phyloP scores from a whole-genome alignment of 768 basidiomycete genomes.

The Suillus lakei region DNA sequence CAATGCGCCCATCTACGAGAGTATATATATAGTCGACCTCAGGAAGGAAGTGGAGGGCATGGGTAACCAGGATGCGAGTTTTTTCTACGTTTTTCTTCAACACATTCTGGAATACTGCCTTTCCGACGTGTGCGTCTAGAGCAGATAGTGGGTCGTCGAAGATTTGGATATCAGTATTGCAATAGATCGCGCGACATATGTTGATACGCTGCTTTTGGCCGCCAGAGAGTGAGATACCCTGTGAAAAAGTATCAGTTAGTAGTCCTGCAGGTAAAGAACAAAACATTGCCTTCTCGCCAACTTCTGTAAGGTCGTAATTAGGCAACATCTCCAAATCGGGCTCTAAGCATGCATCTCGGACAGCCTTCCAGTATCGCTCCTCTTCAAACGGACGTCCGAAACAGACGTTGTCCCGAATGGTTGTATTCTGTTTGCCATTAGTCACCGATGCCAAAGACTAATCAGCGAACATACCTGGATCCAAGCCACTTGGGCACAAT shows the following conservation, averaged over 20 bases:
- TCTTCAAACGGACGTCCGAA: constrained; percentile 87
- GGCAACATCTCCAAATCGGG: constrained; percentile 80
- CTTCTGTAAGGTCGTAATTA: constrained; percentile 82
- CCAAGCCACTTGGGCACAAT: constrained; percentile 91
- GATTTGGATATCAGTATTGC: constrained; percentile 82
- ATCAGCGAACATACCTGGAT: constrained; percentile 60
- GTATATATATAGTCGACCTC: constrained; percentile 87
- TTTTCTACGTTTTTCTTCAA: constrained; percentile 68
- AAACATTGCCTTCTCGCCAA: constrained; percentile 66
- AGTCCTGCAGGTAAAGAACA: constrained; percentile 11
- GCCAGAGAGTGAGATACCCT: constrained; percentile 87
- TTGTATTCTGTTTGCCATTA: constrained; percentile 62
- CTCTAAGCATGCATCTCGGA: constrained; percentile 78
- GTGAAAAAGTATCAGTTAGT: not conserved
- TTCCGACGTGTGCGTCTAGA: constrained; percentile 91
- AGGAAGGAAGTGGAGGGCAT: constrained; percentile 89
- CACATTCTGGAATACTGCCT: constrained; percentile 84
- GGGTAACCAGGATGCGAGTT: constrained; percentile 89
- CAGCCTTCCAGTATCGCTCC: constrained; percentile 79
- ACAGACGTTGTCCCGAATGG: constrained; percentile 86
- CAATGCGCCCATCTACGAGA: constrained; percentile 75
- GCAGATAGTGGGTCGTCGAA: constrained; percentile 89
- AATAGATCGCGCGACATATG: constrained; percentile 88
- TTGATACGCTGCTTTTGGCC: constrained; percentile 84
- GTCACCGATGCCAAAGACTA: not conserved